Evolutionary conservation across 2,329 filamentous ascomycete genomes (phyloP), one percentile per base, ranked within the genome.

Genomic region (Aspergillus vadensis): DNA sequence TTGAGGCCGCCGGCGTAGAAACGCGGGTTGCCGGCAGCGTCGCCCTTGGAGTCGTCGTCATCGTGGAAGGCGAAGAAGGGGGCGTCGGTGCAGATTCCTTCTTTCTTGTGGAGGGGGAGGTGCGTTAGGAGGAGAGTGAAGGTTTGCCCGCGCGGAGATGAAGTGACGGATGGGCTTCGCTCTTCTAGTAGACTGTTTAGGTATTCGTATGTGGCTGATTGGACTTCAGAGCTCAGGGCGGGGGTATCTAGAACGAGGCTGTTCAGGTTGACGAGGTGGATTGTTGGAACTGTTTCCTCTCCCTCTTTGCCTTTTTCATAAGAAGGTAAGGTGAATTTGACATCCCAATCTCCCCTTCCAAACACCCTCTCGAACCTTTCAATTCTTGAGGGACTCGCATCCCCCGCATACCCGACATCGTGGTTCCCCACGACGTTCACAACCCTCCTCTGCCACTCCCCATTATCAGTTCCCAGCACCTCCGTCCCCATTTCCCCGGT

Each of bases 401-500:
- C 95, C 3, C 95, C 95, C 0, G 93, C 92, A 74, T 99, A 99
- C 36, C 95, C 95, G 70, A 99, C 88, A 75, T 99, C 95, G 73
- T 99, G 95, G 72, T 99, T 99, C 1, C 95, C 95, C 0, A 88
- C 92, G 25, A 98, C 86, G 67, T 97, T 96, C 73, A 99, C 92
- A 64, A 97, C 83, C 58, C 90, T 85, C 43, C 81, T 83, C n/a
- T 82, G 77, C 95, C 95, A 98, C 2, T 77, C 75, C 5, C 80
- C 76, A 62, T 83, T 77, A 8, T 62, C 58, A 36, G 12, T 36
- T 21, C 76, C 75, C 5, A 78, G 62, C 10, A 66, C 57, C 52
- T 70, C 67, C 36, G 72, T 64, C 25, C 68, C 69, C 52, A 67
- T 69, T 19, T 12, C 32, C 21, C 7, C 14, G 12, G 25, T 10